Evolutionary conservation across 306 rosid species (phyloP).

Genomic region (Cicer judaicum): DNA sequence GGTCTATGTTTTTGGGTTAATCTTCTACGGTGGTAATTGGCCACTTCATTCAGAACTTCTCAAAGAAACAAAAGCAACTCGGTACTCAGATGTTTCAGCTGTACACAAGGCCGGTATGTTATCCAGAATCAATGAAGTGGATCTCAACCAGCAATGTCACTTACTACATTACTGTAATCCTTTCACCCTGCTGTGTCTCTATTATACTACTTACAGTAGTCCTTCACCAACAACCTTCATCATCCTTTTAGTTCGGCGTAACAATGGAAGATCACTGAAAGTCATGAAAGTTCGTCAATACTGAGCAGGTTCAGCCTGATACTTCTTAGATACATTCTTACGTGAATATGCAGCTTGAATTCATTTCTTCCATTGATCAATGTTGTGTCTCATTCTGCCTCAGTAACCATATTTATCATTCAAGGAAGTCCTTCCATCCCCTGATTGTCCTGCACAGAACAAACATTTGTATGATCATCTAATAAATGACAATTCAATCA

Average conservation of each 20-base stretch:
- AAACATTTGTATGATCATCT: constrained; percentile 31
- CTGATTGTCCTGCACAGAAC: constrained; percentile 85
- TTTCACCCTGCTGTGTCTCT: constrained; percentile 2
- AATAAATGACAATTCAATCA: constrained; percentile 19
- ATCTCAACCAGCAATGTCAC: constrained; percentile 23
- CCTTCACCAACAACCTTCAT: constrained; percentile 17
- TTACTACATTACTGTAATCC: not conserved
- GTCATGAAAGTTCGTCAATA: constrained; percentile 16
- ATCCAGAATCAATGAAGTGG: constrained; percentile 10
- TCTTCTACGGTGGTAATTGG: not conserved
- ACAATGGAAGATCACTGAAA: constrained; percentile 26
- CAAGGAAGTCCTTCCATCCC: constrained; percentile 86
- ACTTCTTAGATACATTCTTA: not conserved
- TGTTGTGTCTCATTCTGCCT: constrained; percentile 27
- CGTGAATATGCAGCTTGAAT: constrained; percentile 24
- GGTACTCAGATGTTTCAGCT: constrained; percentile 17
- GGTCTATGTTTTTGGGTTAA: constrained; percentile 1
- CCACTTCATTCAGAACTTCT: constrained; percentile 9
- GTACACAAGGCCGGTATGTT: constrained; percentile 4
- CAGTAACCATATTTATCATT: constrained; percentile 85
- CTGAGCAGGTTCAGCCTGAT: constrained; percentile 28
- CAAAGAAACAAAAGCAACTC: not conserved
- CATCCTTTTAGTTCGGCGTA: not conserved
- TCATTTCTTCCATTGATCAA: constrained; percentile 12
- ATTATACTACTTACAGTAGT: not conserved